Evolutionary conservation across 805 yeast genomes (phyloP), one percentile per base, ranked within the genome.

Genomic region (Millerozyma miso): DNA sequence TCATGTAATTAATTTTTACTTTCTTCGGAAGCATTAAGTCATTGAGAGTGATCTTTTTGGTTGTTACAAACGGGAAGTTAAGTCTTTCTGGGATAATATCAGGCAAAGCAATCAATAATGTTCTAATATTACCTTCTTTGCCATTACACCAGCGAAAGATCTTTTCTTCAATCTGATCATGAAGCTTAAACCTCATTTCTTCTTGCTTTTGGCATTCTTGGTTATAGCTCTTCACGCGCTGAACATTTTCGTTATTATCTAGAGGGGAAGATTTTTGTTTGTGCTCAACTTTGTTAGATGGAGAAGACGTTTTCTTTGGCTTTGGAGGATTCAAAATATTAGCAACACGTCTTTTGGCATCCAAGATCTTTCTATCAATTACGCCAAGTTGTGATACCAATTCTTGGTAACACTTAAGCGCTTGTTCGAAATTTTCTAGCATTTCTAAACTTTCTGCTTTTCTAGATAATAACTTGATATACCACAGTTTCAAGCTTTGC

Each of bases 11-110:
- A 31, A 91, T 69, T 60, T 91, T 91, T 32, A 89, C 97, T 59
- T 86, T 89, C 53, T 89, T 90, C 15, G 95, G 91, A 49, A 90
- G 69, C 45, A 93, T 93, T 45, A 93, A 68, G 43, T 91, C 97
- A 3, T 83, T 73, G 56, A 84, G 62, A 1, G 81, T 60, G 4
- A 89, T 82, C 14, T 59, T 61, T 41, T 53, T 52, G 2, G 53
- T 46, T 2, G 62, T 56, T 20, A 59, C 41, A 34, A 63, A 63
- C 1, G 65, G 54, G 41, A 63, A 60, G 3, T 63, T 64, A 29
- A 64, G 53, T 5, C 50, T 41, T 3, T 45, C 47, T 10, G 86
- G 81, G 12, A 93, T 63, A 14, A 93, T 74, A 1, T 65, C 61
- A 31, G 86, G 81, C 43, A 93, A 65, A 2, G 88, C 75, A 1